Percentiles rank a stretch among this genome's conserved stretches.
Evolutionary conservation across 2,329 filamentous ascomycete species (phyloP).

Genomic region (Penicillium sp.): DNA sequence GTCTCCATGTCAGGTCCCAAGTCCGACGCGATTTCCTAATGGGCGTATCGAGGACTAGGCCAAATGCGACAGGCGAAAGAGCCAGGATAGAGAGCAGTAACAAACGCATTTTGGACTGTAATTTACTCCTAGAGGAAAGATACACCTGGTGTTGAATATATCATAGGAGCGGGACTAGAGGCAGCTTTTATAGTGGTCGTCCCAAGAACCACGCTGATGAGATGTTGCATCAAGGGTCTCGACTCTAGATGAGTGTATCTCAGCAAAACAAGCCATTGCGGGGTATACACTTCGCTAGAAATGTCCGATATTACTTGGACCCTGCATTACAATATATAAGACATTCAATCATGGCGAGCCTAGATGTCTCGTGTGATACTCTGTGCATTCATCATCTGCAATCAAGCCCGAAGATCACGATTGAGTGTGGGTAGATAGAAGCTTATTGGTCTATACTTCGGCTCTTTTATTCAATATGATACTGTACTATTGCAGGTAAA

Average conservation of each 20-base stretch:
- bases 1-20: constrained; percentile 2
- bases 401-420: background rate
- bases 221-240: background rate
- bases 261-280: background rate
- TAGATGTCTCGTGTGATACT: background rate
- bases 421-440: background rate
- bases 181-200: background rate
- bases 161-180: background rate
- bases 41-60: background rate
- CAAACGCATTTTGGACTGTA: background rate
- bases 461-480: background rate
- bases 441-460: background rate
- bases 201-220: background rate
- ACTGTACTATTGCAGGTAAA: too few species aligned
- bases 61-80: background rate
- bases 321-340: background rate
- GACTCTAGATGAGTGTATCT: background rate
- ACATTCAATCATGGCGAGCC: background rate
- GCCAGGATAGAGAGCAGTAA: background rate
- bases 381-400: background rate
- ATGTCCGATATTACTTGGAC: background rate
- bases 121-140: background rate
- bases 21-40: constrained; percentile 1
- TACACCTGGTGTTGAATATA: background rate
- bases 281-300: background rate